Conservation (phyloP, 768 basidiomycete genomes). For the Gyrodon lividus region DNA sequence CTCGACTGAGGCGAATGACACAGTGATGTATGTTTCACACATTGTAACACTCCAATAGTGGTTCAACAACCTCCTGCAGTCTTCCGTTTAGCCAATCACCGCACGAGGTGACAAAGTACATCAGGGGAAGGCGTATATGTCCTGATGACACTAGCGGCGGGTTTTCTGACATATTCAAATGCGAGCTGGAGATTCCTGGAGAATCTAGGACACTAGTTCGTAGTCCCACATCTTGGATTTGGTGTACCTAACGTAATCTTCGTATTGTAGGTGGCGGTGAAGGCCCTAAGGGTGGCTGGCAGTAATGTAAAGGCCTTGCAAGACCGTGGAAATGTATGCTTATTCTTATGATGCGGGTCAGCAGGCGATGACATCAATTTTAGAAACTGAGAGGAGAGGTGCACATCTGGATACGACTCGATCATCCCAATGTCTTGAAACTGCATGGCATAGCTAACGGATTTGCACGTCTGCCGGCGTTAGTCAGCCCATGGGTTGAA, state of each 20-base stretch:
- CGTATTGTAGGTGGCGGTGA: slow-evolving; percentile 3
- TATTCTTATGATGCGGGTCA: not conserved
- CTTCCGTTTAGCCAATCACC: too few species aligned
- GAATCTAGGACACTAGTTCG: not conserved
- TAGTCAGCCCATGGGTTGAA: slow-evolving; percentile 45
- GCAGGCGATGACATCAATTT: not conserved
- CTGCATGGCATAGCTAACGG: slow-evolving; percentile 37
- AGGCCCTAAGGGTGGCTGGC: not conserved
- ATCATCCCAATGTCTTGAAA: slow-evolving; percentile 39
- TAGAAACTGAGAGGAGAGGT: slow-evolving; percentile 35
- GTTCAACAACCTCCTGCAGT: too few species aligned
- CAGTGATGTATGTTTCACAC: too few species aligned
- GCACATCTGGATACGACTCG: slow-evolving; percentile 36
- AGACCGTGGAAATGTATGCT: not conserved
- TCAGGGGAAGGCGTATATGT: slow-evolving; percentile 30
- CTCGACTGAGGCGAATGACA: too few species aligned
- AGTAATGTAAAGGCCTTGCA: not conserved
- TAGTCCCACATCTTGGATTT: not conserved
- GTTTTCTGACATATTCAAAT: slow-evolving; percentile 45
- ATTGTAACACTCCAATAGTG: too few species aligned
- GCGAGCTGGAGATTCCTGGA: slow-evolving; percentile 23
- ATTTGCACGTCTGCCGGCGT: slow-evolving; percentile 36
- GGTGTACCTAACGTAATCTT: not conserved
- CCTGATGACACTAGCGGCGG: slow-evolving; percentile 41
- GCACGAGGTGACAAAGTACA: slow-evolving; percentile 27